A percentile compares a stretch with the other conserved stretches of the same genome.
These are phyloP conservation scores for Oryza glaberrima DNA, from an alignment of 176 grass and related monocot genomes.

Conservation along the genomic window DNA sequence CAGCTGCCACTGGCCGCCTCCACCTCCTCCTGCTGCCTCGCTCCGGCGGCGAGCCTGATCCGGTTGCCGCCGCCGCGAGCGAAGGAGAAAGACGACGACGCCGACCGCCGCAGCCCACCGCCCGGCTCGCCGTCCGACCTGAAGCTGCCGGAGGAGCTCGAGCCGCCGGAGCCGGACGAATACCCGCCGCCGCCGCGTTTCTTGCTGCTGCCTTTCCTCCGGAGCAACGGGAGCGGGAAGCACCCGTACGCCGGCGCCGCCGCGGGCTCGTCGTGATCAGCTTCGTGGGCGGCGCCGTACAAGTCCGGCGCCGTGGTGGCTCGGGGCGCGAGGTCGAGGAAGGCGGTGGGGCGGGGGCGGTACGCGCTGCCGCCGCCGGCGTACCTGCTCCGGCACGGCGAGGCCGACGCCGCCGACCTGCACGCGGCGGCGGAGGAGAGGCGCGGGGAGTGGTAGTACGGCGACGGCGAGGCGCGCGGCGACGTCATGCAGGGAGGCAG, in stretches of 20 bases:
- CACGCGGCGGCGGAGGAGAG: conserved; percentile 21
- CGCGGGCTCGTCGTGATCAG: not conserved
- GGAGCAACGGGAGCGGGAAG: conserved; percentile 48
- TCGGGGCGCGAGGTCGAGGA: conserved; percentile 45
- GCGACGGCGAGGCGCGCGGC: conserved; percentile 36
- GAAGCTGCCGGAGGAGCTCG: conserved; percentile 44
- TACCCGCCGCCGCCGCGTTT: not conserved
- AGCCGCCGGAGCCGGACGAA: conserved; percentile 1
- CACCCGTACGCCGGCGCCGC: conserved; percentile 34
- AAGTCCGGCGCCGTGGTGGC: too few relatives aligned
- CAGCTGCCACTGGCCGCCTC: conserved; percentile 38
- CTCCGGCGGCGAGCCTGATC: conserved; percentile 8
- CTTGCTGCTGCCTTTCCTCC: conserved; percentile 40
- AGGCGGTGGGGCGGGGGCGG: conserved; percentile 27
- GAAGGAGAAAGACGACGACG: conserved; percentile 48
- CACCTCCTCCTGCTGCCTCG: conserved; percentile 46
- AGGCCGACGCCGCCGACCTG: conserved; percentile 46
- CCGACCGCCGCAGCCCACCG: conserved; percentile 20
- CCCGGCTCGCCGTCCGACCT: conserved; percentile 28
- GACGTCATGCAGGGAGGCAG: conserved; percentile 62
- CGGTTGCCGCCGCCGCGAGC: conserved; percentile 37
- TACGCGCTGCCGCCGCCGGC: not conserved
- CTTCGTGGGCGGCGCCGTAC: not conserved
- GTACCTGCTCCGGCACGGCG: conserved; percentile 37
- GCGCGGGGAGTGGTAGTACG: conserved; percentile 44